Percentiles rank a stretch among this genome's conserved stretches.
phyloP scores from a whole-genome alignment of 352 stramenopile genomes.

The Phytophthora macrochlamydospora region DNA sequence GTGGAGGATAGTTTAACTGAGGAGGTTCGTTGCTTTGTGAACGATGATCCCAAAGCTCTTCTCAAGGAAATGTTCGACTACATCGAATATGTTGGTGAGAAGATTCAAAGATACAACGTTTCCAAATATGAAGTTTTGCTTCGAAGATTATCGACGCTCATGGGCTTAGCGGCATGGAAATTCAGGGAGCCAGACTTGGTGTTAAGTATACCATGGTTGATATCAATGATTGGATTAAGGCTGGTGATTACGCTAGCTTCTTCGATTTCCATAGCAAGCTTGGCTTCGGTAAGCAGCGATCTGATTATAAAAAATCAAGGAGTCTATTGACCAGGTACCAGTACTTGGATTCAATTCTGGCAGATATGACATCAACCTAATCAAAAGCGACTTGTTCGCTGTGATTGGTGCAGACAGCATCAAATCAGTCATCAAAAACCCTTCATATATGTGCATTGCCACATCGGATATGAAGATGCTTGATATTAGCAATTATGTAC shows the following conservation, averaged over 20 bases:
- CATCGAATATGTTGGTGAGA: slow-evolving; percentile 3
- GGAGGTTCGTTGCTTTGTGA: slow-evolving; percentile 12
- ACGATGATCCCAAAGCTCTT: slow-evolving; percentile 5
- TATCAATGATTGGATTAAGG: background rate
- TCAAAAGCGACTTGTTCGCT: slow-evolving; percentile 35
- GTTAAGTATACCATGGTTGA: background rate
- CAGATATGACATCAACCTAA: slow-evolving; percentile 36
- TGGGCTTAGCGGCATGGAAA: background rate
- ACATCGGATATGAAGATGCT: slow-evolving; percentile 34
- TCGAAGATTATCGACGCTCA: slow-evolving; percentile 5
- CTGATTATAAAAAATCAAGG: background rate
- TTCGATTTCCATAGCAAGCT: slow-evolving; percentile 1
- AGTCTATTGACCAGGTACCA: background rate
- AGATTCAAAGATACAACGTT: slow-evolving; percentile 8
- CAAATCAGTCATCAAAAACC: slow-evolving; percentile 28
- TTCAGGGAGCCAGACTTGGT: background rate
- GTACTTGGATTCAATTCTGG: slow-evolving; percentile 29
- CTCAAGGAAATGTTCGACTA: slow-evolving; percentile 11
- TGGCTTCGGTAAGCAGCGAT: background rate
- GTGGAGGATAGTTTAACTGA: slow-evolving; percentile 12
- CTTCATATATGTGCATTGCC: slow-evolving; percentile 32
- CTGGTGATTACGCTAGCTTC: slow-evolving; percentile 5
- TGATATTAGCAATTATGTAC: slow-evolving; percentile 41
- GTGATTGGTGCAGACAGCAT: slow-evolving; percentile 14
- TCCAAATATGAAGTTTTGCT: slow-evolving; percentile 1